Conservation (phyloP, 2,329 filamentous ascomycete species). For the Cladosporium sp. region DNA sequence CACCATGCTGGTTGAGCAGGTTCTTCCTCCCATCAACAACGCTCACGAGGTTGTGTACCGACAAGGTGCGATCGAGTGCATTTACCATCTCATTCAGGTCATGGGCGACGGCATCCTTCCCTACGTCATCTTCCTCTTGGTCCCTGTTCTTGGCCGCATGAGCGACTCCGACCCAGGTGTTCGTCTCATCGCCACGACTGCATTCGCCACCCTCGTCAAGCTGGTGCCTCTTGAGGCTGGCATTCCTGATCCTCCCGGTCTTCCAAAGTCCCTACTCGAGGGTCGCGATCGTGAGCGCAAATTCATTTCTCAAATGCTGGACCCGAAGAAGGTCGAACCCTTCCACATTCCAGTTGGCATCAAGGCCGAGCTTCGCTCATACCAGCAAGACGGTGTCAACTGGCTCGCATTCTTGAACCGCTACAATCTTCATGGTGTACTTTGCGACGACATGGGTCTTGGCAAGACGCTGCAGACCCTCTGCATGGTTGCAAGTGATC, state of each 20-base stretch:
- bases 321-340: constrained; percentile 92
- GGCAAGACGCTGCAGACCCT: constrained; percentile 96
- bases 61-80: constrained; percentile 89
- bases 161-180: constrained; percentile 97
- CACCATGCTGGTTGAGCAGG: constrained; percentile 89
- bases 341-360: constrained; percentile 94
- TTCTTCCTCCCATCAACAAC: constrained; percentile 87
- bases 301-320: constrained; percentile 93
- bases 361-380: constrained; percentile 91
- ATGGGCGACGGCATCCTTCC: constrained; percentile 96
- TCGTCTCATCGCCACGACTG: constrained; percentile 87
- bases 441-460: constrained; percentile 98
- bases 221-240: constrained; percentile 94
- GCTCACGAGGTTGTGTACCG: constrained; percentile 81
- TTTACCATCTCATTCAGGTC: constrained; percentile 95
- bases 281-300: constrained; percentile 91
- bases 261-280: constrained; percentile 81
- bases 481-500: constrained; percentile 96
- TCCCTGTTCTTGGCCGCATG: constrained; percentile 94
- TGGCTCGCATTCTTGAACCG: constrained; percentile 98
- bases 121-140: constrained; percentile 98
- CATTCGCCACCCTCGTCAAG: constrained; percentile 95
- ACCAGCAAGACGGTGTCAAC: constrained; percentile 98
- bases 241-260: constrained; percentile 90
- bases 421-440: constrained; percentile 94